Evolutionary conservation across 2,329 filamentous ascomycete genomes (phyloP).

Genomic region (Coniochaeta hoffmannii): DNA sequence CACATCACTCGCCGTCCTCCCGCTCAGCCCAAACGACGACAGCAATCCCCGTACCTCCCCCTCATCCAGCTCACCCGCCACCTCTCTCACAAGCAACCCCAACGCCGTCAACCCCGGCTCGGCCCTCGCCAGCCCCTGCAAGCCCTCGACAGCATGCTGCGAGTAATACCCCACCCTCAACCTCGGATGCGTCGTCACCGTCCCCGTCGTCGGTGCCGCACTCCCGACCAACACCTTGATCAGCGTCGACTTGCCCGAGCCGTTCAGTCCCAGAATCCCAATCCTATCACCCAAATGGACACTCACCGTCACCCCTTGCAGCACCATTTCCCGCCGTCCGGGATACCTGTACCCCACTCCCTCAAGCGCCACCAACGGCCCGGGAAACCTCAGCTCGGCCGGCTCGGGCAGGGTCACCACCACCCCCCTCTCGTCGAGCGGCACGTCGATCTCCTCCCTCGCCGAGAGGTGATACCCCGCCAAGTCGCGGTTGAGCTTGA

Average conservation of each 20-base stretch:
- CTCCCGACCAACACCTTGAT: constrained; percentile 62
- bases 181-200: constrained; percentile 58
- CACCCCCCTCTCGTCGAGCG: constrained; percentile 52
- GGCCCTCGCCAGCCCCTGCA: constrained; percentile 46
- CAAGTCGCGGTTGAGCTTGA: constrained; percentile 74
- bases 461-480: constrained; percentile 50
- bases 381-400: constrained; percentile 65
- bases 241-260: constrained; percentile 74
- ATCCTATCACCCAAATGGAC: constrained; percentile 68
- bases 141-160: constrained; percentile 67
- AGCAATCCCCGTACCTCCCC: constrained; percentile 61
- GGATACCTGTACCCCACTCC: constrained; percentile 59
- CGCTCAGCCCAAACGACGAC: constrained; percentile 61
- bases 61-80: constrained; percentile 48
- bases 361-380: constrained; percentile 65
- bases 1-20: constrained; percentile 64
- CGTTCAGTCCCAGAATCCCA: constrained; percentile 72
- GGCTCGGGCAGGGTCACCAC: constrained; percentile 54
- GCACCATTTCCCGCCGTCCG: constrained; percentile 31
- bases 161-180: constrained; percentile 70
- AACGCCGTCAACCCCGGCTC: constrained; percentile 55
- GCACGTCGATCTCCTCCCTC: constrained; percentile 65
- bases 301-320: constrained; percentile 59
- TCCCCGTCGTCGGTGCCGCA: constrained; percentile 51
- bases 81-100: constrained; percentile 49